phyloP scores from a whole-genome alignment of 306 rosid species.

The Medicago lupulina region DNA sequence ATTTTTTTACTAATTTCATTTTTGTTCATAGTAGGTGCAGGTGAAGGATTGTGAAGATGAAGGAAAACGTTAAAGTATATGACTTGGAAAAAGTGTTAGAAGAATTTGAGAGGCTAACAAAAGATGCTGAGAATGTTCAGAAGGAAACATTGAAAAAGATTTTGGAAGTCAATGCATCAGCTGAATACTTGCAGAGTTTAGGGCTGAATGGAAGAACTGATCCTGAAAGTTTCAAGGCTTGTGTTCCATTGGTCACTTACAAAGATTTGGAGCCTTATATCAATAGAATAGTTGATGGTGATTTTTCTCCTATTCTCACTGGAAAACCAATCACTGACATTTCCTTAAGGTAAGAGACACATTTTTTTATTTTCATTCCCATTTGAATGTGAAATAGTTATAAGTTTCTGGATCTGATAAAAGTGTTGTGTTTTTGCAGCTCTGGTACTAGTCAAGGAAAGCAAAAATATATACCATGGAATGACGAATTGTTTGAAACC shows the following conservation, averaged over 20 bases:
- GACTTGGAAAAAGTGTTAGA: conserved; percentile 68
- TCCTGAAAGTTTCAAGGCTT: conserved; percentile 75
- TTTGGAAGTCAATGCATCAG: conserved; percentile 72
- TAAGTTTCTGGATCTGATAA: background rate
- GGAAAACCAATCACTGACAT: conserved; percentile 76
- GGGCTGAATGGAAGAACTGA: conserved; percentile 86
- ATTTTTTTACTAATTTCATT: background rate
- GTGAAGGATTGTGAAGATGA: conserved; percentile 58
- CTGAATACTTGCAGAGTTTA: conserved; percentile 70
- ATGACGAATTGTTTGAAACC: conserved; percentile 77
- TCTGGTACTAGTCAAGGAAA: conserved; percentile 96
- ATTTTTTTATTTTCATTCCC: background rate
- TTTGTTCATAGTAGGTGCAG: background rate
- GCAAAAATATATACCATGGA: conserved; percentile 87
- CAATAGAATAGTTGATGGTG: conserved; percentile 64
- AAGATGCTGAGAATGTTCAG: conserved; percentile 78
- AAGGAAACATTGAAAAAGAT: conserved; percentile 70
- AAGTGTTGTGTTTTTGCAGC: conserved; percentile 53
- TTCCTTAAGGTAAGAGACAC: conserved; percentile 65
- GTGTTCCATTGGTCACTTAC: conserved; percentile 80
- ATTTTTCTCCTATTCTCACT: conserved; percentile 72
- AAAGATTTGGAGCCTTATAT: conserved; percentile 72
- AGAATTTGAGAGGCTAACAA: conserved; percentile 77
- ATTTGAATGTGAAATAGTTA: background rate
- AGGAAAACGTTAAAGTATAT: conserved; percentile 68